A percentile compares a stretch with the other conserved stretches of the same genome.
Conservation (phyloP, 768 basidiomycete genomes). For the Hydnum rufescens region DNA sequence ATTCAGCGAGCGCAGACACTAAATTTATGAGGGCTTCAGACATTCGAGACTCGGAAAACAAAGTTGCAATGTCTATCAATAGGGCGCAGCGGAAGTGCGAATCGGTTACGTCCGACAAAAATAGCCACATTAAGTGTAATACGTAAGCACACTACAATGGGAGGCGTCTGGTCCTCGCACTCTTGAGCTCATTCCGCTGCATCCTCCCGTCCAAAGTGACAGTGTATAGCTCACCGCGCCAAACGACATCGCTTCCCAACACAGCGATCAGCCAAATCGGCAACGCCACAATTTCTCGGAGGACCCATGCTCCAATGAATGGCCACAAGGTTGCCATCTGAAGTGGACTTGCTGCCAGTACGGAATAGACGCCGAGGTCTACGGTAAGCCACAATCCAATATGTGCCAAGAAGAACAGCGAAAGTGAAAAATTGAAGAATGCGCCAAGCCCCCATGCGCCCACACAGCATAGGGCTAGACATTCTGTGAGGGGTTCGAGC, state of each 20-base stretch:
- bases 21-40: too few species aligned
- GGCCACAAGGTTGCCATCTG: slow-evolving; percentile 25
- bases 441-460: slow-evolving; percentile 30
- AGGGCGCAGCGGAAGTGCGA: too few species aligned
- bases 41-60: too few species aligned
- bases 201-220: slow-evolving; percentile 60
- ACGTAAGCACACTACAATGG: too few species aligned
- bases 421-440: slow-evolving; percentile 15
- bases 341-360: slow-evolving; percentile 48
- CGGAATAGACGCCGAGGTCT: slow-evolving; percentile 66
- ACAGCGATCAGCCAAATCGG: slow-evolving; percentile 80
- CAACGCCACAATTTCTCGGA: slow-evolving; percentile 63
- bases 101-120: too few species aligned
- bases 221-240: slow-evolving; percentile 69
- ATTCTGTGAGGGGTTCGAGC: slow-evolving; percentile 85
- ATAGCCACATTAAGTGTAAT: too few species aligned
- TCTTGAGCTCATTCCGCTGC: too few species aligned
- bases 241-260: slow-evolving; percentile 59
- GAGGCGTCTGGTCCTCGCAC: too few species aligned
- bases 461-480: slow-evolving; percentile 40
- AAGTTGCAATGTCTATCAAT: too few species aligned
- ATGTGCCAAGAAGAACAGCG: slow-evolving; percentile 24
- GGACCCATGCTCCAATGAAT: slow-evolving; percentile 62
- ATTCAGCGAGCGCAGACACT: too few species aligned
- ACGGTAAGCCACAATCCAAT: slow-evolving; percentile 50